These are phyloP conservation scores for Sporothrix luriei DNA, from an alignment of 2,329 filamentous ascomycete species.

Conservation along the genomic window DNA sequence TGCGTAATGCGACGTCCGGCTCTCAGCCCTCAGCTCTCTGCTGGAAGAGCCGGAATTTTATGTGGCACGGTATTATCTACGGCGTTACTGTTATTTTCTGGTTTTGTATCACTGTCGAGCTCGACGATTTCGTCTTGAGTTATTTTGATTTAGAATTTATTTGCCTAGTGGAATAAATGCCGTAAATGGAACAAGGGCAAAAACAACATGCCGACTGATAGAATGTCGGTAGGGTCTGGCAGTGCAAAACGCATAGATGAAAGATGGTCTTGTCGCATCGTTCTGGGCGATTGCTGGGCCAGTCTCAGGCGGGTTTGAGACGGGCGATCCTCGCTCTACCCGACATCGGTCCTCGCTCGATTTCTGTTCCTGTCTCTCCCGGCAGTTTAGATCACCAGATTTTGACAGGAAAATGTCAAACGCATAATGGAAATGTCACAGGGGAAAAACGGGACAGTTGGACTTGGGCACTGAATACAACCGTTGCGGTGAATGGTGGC, in stretches of 20 bases:
- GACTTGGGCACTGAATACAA: not conserved
- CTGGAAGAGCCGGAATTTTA: not conserved
- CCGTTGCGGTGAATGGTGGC: not conserved
- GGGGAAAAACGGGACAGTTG: not conserved
- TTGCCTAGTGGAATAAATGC: not conserved
- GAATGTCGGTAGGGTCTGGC: not conserved
- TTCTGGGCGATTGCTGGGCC: not conserved
- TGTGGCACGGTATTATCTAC: not conserved
- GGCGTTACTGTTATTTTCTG: conserved; percentile 4
- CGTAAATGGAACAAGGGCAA: not conserved
- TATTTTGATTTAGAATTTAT: not conserved
- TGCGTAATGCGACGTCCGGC: not conserved
- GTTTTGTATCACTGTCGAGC: not conserved
- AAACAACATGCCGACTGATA: too few relatives aligned
- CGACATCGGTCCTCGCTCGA: not conserved
- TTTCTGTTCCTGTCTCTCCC: not conserved
- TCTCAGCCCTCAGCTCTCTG: not conserved
- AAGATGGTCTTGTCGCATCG: not conserved
- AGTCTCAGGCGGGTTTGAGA: conserved; percentile 28
- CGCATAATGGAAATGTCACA: conserved; percentile 6
- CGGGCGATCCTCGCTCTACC: conserved; percentile 9
- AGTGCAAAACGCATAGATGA: not conserved
- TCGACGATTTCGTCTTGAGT: not conserved
- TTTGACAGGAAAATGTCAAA: conserved; percentile 15
- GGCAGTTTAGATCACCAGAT: not conserved